Conservation (phyloP, 208 protist genomes). For the Trypanosomatidae sp. region DNA sequence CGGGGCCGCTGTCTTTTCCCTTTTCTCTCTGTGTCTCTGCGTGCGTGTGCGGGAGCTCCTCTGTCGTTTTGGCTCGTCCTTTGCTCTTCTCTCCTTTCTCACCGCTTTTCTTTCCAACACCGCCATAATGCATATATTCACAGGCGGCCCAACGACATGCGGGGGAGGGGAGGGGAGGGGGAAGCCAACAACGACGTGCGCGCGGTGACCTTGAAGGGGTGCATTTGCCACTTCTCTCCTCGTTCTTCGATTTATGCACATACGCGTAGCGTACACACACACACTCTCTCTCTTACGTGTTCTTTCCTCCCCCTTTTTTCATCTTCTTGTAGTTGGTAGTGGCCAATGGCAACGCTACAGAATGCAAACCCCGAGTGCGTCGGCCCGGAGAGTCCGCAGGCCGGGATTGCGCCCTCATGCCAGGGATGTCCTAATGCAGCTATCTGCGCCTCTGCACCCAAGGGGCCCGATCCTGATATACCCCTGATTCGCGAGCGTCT, state of each 20-base stretch:
- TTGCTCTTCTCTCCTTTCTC: background rate
- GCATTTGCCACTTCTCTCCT: background rate
- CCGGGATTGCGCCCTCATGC: conserved; percentile 96
- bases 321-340: background rate
- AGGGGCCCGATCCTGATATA: conserved; percentile 93
- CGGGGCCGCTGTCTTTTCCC: background rate
- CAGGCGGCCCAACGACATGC: too few relatives aligned
- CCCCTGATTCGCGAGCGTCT: conserved; percentile 82
- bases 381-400: conserved; percentile 92
- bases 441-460: conserved; percentile 94
- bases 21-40: background rate
- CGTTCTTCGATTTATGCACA: background rate
- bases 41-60: background rate
- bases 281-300: background rate
- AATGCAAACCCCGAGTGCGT: conserved; percentile 89
- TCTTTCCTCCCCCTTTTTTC: background rate
- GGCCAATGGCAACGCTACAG: conserved; percentile 9
- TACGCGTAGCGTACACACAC: background rate
- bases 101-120: background rate
- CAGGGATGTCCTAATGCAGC: conserved; percentile 98
- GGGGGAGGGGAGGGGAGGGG: background rate
- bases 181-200: background rate
- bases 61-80: background rate
- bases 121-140: background rate
- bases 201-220: background rate